These are phyloP conservation scores for Coccomyxa sp. DNA, from an alignment of 139 green algal species.

Conservation along the genomic window DNA sequence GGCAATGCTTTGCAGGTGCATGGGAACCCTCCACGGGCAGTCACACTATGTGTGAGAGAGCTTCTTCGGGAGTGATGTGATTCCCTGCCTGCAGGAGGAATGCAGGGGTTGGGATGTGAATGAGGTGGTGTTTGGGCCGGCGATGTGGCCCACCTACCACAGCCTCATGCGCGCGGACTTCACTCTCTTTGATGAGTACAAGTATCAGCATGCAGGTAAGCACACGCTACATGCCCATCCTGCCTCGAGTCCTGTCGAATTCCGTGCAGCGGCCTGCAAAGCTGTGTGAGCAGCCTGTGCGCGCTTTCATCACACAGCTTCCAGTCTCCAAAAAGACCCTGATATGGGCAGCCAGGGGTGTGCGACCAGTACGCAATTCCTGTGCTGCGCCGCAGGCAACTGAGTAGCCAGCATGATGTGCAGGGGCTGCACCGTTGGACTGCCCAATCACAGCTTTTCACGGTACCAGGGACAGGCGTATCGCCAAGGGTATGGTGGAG, in stretches of 20 bases:
- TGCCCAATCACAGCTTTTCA: constrained; percentile 55
- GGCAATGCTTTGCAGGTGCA: too few relatives aligned
- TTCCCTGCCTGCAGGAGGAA: constrained; percentile 78
- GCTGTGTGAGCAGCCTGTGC: not conserved
- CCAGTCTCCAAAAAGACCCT: not conserved
- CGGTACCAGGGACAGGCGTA: constrained; percentile 43
- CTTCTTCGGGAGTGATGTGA: too few relatives aligned
- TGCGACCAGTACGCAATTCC: not conserved
- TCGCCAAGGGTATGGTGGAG: constrained; percentile 50
- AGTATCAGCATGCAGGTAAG: constrained; percentile 29
- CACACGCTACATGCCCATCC: not conserved
- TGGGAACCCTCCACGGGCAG: too few relatives aligned
- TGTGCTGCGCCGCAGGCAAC: not conserved
- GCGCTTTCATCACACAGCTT: not conserved
- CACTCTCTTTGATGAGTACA: constrained; percentile 76
- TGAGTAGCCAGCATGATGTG: constrained; percentile 1
- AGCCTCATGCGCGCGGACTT: constrained; percentile 78
- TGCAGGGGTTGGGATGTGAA: constrained; percentile 76
- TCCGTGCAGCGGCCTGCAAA: not conserved
- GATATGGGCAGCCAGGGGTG: not conserved
- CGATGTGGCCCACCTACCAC: constrained; percentile 60
- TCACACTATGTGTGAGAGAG: too few relatives aligned
- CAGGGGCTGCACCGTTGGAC: constrained; percentile 25
- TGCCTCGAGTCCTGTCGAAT: not conserved
- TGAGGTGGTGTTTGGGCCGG: constrained; percentile 59